Evolutionary conservation across 148 eudicot genomes (phyloP), one percentile per base, ranked within the genome.

Genomic region (Vaccinium corymbosum): DNA sequence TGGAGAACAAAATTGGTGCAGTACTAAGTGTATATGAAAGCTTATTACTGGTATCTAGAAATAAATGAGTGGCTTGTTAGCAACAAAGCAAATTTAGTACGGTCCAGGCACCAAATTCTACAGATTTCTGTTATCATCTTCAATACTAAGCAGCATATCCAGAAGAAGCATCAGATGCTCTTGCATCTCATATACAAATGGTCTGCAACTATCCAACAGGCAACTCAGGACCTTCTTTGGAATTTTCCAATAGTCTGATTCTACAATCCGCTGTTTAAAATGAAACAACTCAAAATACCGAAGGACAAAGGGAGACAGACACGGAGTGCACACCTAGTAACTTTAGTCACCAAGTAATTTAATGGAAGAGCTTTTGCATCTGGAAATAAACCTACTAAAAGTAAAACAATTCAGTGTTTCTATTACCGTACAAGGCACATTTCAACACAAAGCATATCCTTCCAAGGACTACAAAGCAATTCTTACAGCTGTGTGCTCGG

Each of bases 381-480:
- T 71, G 42, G 29, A 82, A 15, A 3, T 8, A 9, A 50, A 81
- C 25, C 42, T 27, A 51, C 22, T 82, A 82, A 50, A 29, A 29
- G 42, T 50, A 50, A 27, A 51, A 48, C 76, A 2, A 29, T 80
- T 56, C 70, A 27, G 3, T 35, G 2, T 35, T 35, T 57, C 19
- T 59, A 46, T 56, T 7, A 80, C 27, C 25, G n/a, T 11, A 11
- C 15, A 57, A 55, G 72, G 35, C 53, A 48, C 19, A 22, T 22
- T 13, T 12, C 35, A 74, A 64, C 50, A 72, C 35, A 84, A 17
- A 53, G 59, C 79, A 80, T 12, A 27, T 9, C 72, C n/a, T 64
- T 51, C 59, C 56, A 84, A 72, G 35, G 71, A 57, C 27, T 16
- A 74, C 17, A 85, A 35, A 80, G 48, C 52, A 80, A 25, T 57